Base-by-base conservation (phyloP, 2,329 filamentous ascomycete genomes). In the Trichoderma sp. region DNA sequence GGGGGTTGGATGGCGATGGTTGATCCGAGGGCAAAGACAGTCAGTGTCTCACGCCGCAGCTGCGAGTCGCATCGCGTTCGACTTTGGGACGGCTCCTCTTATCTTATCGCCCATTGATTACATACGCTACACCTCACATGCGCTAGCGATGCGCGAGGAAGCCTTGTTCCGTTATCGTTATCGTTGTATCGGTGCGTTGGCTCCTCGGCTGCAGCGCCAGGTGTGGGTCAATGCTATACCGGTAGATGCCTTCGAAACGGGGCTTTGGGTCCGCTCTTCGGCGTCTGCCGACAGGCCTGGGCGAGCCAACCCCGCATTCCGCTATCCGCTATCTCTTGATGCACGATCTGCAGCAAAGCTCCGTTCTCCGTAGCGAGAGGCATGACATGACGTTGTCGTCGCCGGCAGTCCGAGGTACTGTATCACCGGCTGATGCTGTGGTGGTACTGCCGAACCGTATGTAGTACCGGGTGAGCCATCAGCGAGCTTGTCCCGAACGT, bases 191-290 rank as follows among this genome's bases (percentile, higher is more conserved):
- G 24, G 39, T 21, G 39, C 34, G 7, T 34, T 52, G 34, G 39
- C 17, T 21, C 9, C 34, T 34, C 30, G 26, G 14, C 39, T 56
- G 52, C 52, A n/a, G 52, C 34, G 34, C 39, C 21, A 34, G 52
- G 17, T n/a, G 34, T 47, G 21, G 57, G 30, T 14, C 45, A 63
- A 26, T 47, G 41, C 60, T 47, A 24, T 63, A 55, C 12, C 9
- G 26, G 15, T 17, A 12, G 7, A 7, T 24, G 6, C 60, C 15
- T n/a, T 26, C 19, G 17, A 65, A 65, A 60, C 28, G 47, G 26
- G 41, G 56, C 52, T 39, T 64, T 52, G 57, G 63, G 57, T 48
- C 64, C 64, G 64, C 64, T 41, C 54, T 56, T 66, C 64, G 64
- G 64, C 64, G 64, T 24, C 58, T 66, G 58, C 64, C 64, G 64